Base-by-base conservation (phyloP, 2,329 filamentous ascomycete genomes). In the Apiospora pterosperma region DNA sequence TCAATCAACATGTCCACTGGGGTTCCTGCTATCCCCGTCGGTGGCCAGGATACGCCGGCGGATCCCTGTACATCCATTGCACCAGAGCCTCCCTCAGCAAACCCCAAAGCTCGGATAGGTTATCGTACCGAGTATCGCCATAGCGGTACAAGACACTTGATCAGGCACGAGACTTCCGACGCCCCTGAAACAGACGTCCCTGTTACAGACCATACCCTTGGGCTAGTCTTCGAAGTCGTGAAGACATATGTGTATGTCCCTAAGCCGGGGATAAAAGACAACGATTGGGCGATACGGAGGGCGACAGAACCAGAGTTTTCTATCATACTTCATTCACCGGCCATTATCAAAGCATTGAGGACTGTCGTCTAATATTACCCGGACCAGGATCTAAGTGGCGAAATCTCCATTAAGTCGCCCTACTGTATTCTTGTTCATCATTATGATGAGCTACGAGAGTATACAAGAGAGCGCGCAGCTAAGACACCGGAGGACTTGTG, bases 351-450 rank as follows among this genome's bases (percentile, higher is more conserved):
- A 7, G 58, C 58, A 7, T 16, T 59, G n/a, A 36, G 58, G 1
- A 2, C 58, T 1, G 34, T 59, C n/a, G 34, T 74, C 4, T 34
- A 69, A 21, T 74, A 74, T 60, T 75, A 74, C 48, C 73, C 74
- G 0, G 59, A 25, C 5, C 71, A 75, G 38, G 61, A 70, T 21
- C 60, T 74, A 0, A 62, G 62, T 1, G 70, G 67, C 4, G 64
- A 68, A 2, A 59, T 71, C 14, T 60, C 66, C 2, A 62, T 75
- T 23, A 3, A 61, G 0, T 69, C 66, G 68, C 73, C 74, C 0
- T 74, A 74, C 38, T 21, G 67, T 0, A 65, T 74, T 1, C 59
- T 75, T 2, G 72, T 69, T 4, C 73, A 75, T 44, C 72, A 75
- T 61, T 75, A 71, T 62, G 71, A 70, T 10, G 71, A 72, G 60